Conservation (phyloP, 2,329 filamentous ascomycete species). For the Knoxdaviesia proteae region DNA sequence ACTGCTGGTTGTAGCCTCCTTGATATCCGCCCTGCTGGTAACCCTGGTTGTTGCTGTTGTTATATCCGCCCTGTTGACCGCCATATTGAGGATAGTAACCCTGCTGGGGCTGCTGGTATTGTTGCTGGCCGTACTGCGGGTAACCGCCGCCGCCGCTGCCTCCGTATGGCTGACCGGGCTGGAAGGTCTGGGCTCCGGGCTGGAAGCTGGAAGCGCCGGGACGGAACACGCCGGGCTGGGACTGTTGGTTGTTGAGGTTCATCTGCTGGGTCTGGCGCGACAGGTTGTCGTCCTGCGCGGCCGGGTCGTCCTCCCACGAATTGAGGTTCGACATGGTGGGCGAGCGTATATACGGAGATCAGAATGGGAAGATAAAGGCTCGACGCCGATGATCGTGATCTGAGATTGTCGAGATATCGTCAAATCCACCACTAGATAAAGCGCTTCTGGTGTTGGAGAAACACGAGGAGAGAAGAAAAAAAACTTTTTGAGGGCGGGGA, state of each 20-base stretch:
- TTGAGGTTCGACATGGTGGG: conserved; percentile 66
- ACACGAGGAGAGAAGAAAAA: too few relatives aligned
- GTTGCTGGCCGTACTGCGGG: conserved; percentile 28
- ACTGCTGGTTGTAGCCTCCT: conserved; percentile 25
- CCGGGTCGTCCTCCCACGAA: conserved; percentile 82
- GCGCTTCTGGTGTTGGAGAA: too few relatives aligned
- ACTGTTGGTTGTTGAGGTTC: conserved; percentile 41
- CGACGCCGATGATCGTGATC: too few relatives aligned
- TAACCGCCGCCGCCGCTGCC: conserved; percentile 30
- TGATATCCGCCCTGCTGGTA: conserved; percentile 27
- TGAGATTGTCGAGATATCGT: too few relatives aligned
- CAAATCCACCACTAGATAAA: too few relatives aligned
- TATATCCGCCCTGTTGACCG: conserved; percentile 23
- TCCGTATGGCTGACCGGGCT: conserved; percentile 48
- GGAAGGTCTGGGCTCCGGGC: conserved; percentile 49
- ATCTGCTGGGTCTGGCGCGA: conserved; percentile 57
- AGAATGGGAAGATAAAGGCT: too few relatives aligned
- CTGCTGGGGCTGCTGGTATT: conserved; percentile 23
- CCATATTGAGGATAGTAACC: conserved; percentile 16
- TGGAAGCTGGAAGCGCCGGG: conserved; percentile 52
- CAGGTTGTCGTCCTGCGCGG: conserved; percentile 58
- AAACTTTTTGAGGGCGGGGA: too few relatives aligned
- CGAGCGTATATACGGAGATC: not conserved
- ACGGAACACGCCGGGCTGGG: conserved; percentile 35
- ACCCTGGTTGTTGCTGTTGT: conserved; percentile 28